These are phyloP conservation scores for carrot (Daucus carota) DNA, from an alignment of 129 eudicot species.

Conservation along the genomic window DH1_v3.0 NC_030381.2:56180501-56181000, in stretches of 20 bases:
- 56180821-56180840: slow-evolving; percentile 63
- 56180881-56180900: not conserved
- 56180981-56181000: slow-evolving; percentile 58
- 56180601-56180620: slow-evolving; percentile 94
- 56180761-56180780: not conserved
- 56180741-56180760: not conserved
- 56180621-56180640: slow-evolving; percentile 75
- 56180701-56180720: not conserved
- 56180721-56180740: not conserved
- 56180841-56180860: slow-evolving; percentile 70
- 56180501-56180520: not conserved
- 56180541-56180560: not conserved
- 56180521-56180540: not conserved
- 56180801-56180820: slow-evolving; percentile 17
- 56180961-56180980: slow-evolving; percentile 50
- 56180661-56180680: slow-evolving; percentile 59
- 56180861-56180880: slow-evolving; percentile 86
- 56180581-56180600: slow-evolving; percentile 87
- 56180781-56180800: not conserved
- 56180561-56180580: slow-evolving; percentile 14
- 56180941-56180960: slow-evolving; percentile 35
- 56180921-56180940: slow-evolving; percentile 8
- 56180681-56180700: slow-evolving; percentile 45
- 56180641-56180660: slow-evolving; percentile 59
- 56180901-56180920: not conserved